phyloP scores from a whole-genome alignment of 345 rosid genomes.

The Arabidopsis suecica region DNA sequence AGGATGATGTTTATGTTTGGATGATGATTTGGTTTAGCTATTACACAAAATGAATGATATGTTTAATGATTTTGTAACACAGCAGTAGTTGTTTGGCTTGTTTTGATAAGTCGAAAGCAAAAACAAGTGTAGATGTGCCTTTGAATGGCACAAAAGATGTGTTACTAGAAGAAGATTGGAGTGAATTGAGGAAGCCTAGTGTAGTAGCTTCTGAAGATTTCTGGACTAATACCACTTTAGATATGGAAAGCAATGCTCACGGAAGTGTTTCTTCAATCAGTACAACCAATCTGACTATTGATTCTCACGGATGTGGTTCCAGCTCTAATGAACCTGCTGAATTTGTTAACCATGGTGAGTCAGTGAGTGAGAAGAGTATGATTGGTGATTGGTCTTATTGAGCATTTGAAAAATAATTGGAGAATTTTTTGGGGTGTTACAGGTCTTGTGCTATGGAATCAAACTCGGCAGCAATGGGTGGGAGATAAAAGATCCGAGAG shows the following conservation, averaged over 20 bases:
- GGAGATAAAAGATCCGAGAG: slow-evolving; percentile 52
- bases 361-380: slow-evolving; percentile 16
- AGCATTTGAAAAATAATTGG: background rate
- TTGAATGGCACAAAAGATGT: slow-evolving; percentile 34
- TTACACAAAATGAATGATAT: background rate
- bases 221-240: slow-evolving; percentile 64
- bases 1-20: background rate
- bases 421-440: slow-evolving; percentile 4
- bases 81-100: slow-evolving; percentile 85
- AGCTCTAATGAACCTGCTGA: slow-evolving; percentile 51
- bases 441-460: slow-evolving; percentile 80
- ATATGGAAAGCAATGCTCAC: slow-evolving; percentile 67
- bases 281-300: slow-evolving; percentile 50
- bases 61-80: slow-evolving; percentile 59
- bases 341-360: slow-evolving; percentile 72
- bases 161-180: slow-evolving; percentile 32
- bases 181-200: slow-evolving; percentile 46
- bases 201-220: slow-evolving; percentile 52
- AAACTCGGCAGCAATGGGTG: slow-evolving; percentile 73
- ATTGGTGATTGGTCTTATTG: background rate
- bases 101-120: slow-evolving; percentile 53
- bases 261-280: slow-evolving; percentile 70
- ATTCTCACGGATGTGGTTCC: slow-evolving; percentile 46
- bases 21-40: background rate
- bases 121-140: slow-evolving; percentile 24